Evolutionary conservation across 192 early-diverging fungal genomes (phyloP).

Genomic region (Coemansia guatemalensis): DNA sequence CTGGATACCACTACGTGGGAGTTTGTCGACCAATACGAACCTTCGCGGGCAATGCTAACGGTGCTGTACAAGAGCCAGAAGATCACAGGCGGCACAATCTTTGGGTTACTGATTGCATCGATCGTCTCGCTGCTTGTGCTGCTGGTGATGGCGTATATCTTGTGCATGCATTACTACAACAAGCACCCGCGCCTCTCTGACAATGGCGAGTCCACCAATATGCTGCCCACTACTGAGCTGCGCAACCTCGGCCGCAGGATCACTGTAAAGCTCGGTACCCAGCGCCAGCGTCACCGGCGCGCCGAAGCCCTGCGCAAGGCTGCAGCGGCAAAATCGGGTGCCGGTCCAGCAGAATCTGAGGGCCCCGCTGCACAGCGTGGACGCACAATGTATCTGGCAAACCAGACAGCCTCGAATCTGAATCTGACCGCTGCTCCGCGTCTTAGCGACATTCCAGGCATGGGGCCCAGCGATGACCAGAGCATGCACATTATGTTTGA

Average conservation of each 20-base stretch:
- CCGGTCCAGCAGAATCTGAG: neutral
- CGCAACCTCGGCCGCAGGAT: conserved; percentile 37
- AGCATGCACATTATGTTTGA: conserved; percentile 34
- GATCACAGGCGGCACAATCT: conserved; percentile 44
- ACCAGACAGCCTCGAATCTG: neutral
- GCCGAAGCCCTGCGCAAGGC: neutral
- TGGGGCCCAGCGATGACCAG: conserved; percentile 11
- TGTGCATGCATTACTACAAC: conserved; percentile 48
- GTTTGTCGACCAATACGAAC: conserved; percentile 39
- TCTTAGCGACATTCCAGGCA: conserved; percentile 11
- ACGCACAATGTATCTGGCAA: conserved; percentile 1
- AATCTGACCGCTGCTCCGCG: conserved; percentile 9
- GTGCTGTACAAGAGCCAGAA: conserved; percentile 22
- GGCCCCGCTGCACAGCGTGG: neutral
- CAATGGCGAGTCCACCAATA: conserved; percentile 19
- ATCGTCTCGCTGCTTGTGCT: conserved; percentile 30
- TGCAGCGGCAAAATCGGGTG: neutral
- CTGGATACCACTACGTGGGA: conserved; percentile 41
- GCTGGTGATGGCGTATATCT: conserved; percentile 34
- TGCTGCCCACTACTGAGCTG: conserved; percentile 39
- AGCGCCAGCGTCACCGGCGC: conserved; percentile 9
- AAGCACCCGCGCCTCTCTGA: conserved; percentile 35
- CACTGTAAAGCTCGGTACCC: conserved; percentile 29
- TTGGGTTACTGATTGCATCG: conserved; percentile 44
- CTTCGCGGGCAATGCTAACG: conserved; percentile 25